Conservation (phyloP, 78 protist genomes). For the Cavenderia fasciculata region DNA sequence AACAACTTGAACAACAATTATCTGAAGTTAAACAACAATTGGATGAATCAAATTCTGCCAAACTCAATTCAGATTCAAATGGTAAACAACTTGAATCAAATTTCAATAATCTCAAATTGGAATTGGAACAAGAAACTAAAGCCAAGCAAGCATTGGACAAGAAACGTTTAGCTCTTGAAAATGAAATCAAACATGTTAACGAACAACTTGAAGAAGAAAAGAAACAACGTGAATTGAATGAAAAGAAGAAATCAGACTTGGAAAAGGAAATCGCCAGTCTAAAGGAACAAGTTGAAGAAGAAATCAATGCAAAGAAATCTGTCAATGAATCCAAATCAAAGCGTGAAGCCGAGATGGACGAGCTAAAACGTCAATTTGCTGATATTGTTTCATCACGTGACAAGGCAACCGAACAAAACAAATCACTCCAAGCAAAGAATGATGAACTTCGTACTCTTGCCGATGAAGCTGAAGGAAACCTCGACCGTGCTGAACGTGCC, state of each 20-base stretch:
- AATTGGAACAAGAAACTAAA: conserved; percentile 63
- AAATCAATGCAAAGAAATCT: conserved; percentile 27
- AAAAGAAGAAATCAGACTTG: conserved; percentile 43
- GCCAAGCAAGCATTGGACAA: conserved; percentile 71
- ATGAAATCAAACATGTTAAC: conserved; percentile 33
- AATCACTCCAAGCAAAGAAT: conserved; percentile 72
- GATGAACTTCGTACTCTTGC: conserved; percentile 44
- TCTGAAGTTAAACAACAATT: conserved; percentile 56
- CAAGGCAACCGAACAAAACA: conserved; percentile 64
- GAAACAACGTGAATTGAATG: conserved; percentile 52
- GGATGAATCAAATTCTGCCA: conserved; percentile 21
- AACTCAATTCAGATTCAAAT: conserved; percentile 21
- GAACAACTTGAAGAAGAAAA: conserved; percentile 74
- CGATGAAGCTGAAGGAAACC: conserved; percentile 72
- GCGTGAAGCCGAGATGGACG: conserved; percentile 71
- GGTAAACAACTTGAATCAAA: conserved; percentile 24
- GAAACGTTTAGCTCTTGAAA: conserved; percentile 28
- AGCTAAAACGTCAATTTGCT: conserved; percentile 71
- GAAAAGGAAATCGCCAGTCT: conserved; percentile 69
- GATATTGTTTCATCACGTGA: conserved; percentile 69
- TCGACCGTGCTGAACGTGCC: conserved; percentile 77
- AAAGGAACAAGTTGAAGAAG: conserved; percentile 70
- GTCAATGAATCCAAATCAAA: conserved; percentile 56
- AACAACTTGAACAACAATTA: conserved; percentile 70
- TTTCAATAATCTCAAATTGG: conserved; percentile 35